These are phyloP conservation scores for Aspergillus awamori DNA, from an alignment of 2,329 filamentous ascomycete species.

Conservation along the genomic window DNA sequence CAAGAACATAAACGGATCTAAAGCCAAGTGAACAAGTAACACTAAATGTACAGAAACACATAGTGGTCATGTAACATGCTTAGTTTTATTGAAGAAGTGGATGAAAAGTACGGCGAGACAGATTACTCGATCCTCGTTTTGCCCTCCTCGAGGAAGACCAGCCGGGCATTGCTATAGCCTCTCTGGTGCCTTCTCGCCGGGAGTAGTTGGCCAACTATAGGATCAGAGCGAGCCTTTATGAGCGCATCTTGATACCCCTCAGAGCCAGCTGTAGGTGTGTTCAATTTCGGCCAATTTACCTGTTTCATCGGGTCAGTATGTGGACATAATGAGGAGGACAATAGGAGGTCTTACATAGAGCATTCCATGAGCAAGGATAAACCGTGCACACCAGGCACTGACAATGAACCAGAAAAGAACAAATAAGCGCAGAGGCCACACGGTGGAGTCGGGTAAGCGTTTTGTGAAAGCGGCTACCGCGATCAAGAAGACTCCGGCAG, in stretches of 20 bases:
- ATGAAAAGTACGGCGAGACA: not conserved
- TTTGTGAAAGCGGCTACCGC: conserved; percentile 73
- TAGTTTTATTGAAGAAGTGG: not conserved
- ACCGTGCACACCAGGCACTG: conserved; percentile 71
- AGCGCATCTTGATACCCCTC: conserved; percentile 91
- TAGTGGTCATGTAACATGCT: not conserved
- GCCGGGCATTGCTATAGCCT: conserved; percentile 77
- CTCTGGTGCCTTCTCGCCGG: conserved; percentile 68
- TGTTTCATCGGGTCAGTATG: conserved; percentile 41
- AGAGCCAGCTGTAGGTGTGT: conserved; percentile 79
- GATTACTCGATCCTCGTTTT: conserved; percentile 89
- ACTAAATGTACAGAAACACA: conserved; percentile 4
- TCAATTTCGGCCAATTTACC: conserved; percentile 98
- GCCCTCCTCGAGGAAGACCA: conserved; percentile 88
- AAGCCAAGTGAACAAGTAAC: not conserved
- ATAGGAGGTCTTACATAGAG: conserved; percentile 74
- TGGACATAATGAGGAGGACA: not conserved
- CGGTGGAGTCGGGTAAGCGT: conserved; percentile 69
- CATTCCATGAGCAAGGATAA: conserved; percentile 83
- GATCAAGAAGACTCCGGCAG: conserved; percentile 82
- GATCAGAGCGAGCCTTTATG: conserved; percentile 77
- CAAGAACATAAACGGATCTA: not conserved
- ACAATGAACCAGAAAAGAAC: conserved; percentile 75
- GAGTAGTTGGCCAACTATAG: conserved; percentile 75
- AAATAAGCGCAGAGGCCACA: conserved; percentile 82